Evolutionary conservation across 73 alveolate genomes (phyloP).

Genomic region (Paramecium caudatum): DNA sequence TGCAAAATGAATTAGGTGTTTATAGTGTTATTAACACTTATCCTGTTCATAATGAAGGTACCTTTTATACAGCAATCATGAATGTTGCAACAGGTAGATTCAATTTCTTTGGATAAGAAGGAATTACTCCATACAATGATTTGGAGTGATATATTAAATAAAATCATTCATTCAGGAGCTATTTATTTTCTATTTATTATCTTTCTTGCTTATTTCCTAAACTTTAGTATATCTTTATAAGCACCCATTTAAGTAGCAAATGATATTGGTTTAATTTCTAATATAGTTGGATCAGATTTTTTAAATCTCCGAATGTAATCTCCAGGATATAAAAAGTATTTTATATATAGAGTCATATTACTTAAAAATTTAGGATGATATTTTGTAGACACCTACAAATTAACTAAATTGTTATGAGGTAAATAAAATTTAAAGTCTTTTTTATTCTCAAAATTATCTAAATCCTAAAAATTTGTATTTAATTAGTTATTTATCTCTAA

Average conservation of each 20-base stretch:
- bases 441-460: constrained; percentile 21
- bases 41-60: constrained; percentile 53
- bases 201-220: constrained; percentile 22
- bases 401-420: constrained; percentile 22
- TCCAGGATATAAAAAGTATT: constrained; percentile 40
- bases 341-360: background rate
- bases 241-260: constrained; percentile 24
- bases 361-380: constrained; percentile 8
- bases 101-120: constrained; percentile 44
- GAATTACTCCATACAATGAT: constrained; percentile 38
- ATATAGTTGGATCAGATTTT: constrained; percentile 3
- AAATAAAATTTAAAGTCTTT: constrained; percentile 38
- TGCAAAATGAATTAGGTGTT: constrained; percentile 35
- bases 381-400: background rate
- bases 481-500: constrained; percentile 12
- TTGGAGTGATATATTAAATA: constrained; percentile 31
- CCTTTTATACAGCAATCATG: constrained; percentile 52
- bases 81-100: constrained; percentile 48
- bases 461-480: background rate
- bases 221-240: background rate
- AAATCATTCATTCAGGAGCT: constrained; percentile 35
- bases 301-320: constrained; percentile 9
- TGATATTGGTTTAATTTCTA: constrained; percentile 2
- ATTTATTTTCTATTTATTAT: background rate
- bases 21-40: constrained; percentile 11